A percentile compares a stretch with the other conserved stretches of the same genome.
Conservation (phyloP, 805 yeast species). For the Saccharomycopsis sp. region DNA sequence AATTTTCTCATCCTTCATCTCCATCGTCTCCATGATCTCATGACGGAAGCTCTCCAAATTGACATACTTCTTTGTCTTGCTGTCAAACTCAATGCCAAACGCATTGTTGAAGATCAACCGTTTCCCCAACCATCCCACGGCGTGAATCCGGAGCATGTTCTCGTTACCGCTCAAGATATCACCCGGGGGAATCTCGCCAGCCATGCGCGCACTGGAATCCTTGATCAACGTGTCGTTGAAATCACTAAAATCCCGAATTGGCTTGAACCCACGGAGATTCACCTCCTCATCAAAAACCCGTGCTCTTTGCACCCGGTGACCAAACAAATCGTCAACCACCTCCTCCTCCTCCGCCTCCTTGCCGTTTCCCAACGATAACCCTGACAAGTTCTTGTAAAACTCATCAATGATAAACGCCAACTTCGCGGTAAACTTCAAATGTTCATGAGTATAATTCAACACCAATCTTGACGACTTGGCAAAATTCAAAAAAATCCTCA, state of each 20-base stretch:
- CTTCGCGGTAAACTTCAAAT: conserved; percentile 27
- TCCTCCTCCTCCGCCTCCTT: background rate
- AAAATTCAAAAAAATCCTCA: conserved; percentile 52
- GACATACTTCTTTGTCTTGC: background rate
- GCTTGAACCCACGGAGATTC: conserved; percentile 47
- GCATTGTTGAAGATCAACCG: conserved; percentile 6
- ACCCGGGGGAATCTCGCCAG: background rate
- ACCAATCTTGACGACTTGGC: conserved; percentile 41
- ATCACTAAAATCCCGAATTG: conserved; percentile 48
- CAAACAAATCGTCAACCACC: conserved; percentile 14
- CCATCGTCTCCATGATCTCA: conserved; percentile 4
- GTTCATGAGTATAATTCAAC: conserved; percentile 28
- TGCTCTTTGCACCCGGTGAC: conserved; percentile 36
- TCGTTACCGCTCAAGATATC: conserved; percentile 10
- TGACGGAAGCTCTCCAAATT: conserved; percentile 2
- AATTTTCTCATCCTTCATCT: background rate
- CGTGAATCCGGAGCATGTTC: conserved; percentile 8
- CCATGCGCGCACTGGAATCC: conserved; percentile 18
- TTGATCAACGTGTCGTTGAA: conserved; percentile 45
- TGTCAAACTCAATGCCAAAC: conserved; percentile 8
- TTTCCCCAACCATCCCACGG: conserved; percentile 16
- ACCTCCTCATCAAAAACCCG: conserved; percentile 61
- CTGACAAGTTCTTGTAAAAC: conserved; percentile 22
- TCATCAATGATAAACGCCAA: conserved; percentile 28
- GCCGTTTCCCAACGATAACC: background rate